Evolutionary conservation across 2,329 filamentous ascomycete species (phyloP), one percentile per base, ranked within the genome.

Genomic region (Fusarium solani-melongenae): DNA sequence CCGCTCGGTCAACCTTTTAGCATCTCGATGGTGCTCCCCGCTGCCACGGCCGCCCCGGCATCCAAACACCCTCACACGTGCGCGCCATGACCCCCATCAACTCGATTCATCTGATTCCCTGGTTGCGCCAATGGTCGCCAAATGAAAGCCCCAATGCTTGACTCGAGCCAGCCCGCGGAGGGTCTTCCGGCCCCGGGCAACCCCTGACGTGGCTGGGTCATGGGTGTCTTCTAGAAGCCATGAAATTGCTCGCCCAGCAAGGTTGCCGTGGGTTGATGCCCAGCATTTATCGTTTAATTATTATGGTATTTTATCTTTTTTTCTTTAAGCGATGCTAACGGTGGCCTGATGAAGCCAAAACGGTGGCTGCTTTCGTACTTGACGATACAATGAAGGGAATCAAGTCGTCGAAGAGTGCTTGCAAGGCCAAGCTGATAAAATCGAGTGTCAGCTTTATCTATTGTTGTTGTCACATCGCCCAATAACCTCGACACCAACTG

Each of bases 151-250:
- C 59, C 24, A 58, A 55, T 63, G 55, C 56, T 68, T 63, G 73
- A 77, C 72, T 77, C 75, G 67, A 57, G 39, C 41, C 60, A 66
- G 44, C n/a, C 67, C 76, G 69, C 72, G 76, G 76, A 61, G 53
- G 68, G 20, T 59, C 67, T 78, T 77, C 76, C 76, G 76, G 74
- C 34, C 62, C 67, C 67, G 41, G 59, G 46, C 46, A 49, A 36
- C 70, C 75, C 76, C 70, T 73, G 76, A 70, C 22, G 38, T 73
- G 68, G 59, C 69, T 58, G 59, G 49, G 69, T 51, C 72, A 71
- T 61, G 72, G 69, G 64, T 56, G 46, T 39, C 72, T 78, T 78
- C 76, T 78, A 78, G 76, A 78, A 78, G 70, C 73, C 66, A 44
- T 71, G 65, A 74, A 71, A 71, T 71, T 72, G 63, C 60, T 66